A percentile compares a stretch with the other conserved stretches of the same genome.
Conservation (phyloP, 805 yeast genomes). For the Kluyveromyces dobzhanskii region DNA sequence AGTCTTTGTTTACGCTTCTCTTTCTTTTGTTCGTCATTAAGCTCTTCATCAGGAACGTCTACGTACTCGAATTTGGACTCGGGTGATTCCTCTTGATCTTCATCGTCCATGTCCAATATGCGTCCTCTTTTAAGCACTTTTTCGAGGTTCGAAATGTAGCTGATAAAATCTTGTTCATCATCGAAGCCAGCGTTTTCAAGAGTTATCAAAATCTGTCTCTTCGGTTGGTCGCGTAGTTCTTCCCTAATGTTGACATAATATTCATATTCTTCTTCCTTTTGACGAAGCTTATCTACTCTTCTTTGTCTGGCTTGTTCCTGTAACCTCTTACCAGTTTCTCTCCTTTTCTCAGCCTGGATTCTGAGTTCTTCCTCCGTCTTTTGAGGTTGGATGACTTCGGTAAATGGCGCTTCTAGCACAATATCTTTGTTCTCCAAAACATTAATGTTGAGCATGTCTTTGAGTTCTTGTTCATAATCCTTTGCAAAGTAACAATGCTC, state of each 20-base stretch:
- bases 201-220: constrained; percentile 45
- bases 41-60: constrained; percentile 76
- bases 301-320: constrained; percentile 90
- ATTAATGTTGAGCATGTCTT: constrained; percentile 48
- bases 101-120: constrained; percentile 56
- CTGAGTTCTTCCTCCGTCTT: constrained; percentile 80
- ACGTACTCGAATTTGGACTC: constrained; percentile 58
- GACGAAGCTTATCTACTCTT: constrained; percentile 68
- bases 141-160: constrained; percentile 56
- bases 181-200: constrained; percentile 71
- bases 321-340: constrained; percentile 77
- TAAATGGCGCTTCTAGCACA: constrained; percentile 74
- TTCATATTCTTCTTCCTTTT: constrained; percentile 71
- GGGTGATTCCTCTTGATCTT: constrained; percentile 33
- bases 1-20: constrained; percentile 82
- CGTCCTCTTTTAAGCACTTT: constrained; percentile 61
- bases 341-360: constrained; percentile 66
- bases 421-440: constrained; percentile 61
- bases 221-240: constrained; percentile 41
- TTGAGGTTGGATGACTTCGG: constrained; percentile 54
- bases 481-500: constrained; percentile 72
- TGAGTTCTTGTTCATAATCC: constrained; percentile 59
- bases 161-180: constrained; percentile 61
- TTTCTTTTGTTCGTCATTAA: constrained; percentile 69
- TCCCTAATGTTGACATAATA: constrained; percentile 57